Conservation (phyloP, 2,329 filamentous ascomycete species). For the Herpomyces periplanetae region DNA sequence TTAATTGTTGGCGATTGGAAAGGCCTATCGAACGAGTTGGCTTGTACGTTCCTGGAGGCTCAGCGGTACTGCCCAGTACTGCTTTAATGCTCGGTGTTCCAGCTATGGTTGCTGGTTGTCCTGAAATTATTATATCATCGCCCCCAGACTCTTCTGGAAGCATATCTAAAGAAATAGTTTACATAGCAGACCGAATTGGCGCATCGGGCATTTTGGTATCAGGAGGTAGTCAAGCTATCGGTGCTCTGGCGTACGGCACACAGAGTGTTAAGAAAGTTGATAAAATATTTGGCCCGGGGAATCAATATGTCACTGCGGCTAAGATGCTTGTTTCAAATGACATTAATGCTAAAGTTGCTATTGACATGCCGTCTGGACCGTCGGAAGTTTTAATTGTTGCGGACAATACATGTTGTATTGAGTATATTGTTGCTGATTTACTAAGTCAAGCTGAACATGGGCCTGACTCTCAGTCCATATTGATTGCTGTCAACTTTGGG, state of each 20-base stretch:
- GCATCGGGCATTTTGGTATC: constrained; percentile 84
- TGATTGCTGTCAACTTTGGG: constrained; percentile 41
- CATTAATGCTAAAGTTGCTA: constrained; percentile 68
- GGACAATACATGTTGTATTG: constrained; percentile 50
- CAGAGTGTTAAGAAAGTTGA: constrained; percentile 82
- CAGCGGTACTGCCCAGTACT: constrained; percentile 79
- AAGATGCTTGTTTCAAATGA: constrained; percentile 98
- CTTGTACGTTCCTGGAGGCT: constrained; percentile 76
- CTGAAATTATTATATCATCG: constrained; percentile 69
- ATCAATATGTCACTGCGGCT: constrained; percentile 88
- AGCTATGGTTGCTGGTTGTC: constrained; percentile 82
- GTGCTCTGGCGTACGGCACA: constrained; percentile 86
- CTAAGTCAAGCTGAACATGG: constrained; percentile 89
- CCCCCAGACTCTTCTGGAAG: constrained; percentile 61
- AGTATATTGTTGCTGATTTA: constrained; percentile 76
- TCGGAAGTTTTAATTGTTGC: constrained; percentile 90
- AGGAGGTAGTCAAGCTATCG: constrained; percentile 74
- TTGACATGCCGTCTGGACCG: constrained; percentile 91
- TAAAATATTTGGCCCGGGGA: constrained; percentile 88
- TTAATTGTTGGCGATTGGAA: constrained; percentile 67
- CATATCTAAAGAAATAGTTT: constrained; percentile 83
- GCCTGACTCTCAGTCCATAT: constrained; percentile 69
- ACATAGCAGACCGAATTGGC: constrained; percentile 79
- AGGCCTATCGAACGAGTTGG: constrained; percentile 84
- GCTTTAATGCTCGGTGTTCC: constrained; percentile 93